A percentile compares a stretch with the other conserved stretches of the same genome.
Evolutionary conservation across 495 filamentous ascomycete genomes (phyloP).

Genomic region (Astrocystis sublimbata): DNA sequence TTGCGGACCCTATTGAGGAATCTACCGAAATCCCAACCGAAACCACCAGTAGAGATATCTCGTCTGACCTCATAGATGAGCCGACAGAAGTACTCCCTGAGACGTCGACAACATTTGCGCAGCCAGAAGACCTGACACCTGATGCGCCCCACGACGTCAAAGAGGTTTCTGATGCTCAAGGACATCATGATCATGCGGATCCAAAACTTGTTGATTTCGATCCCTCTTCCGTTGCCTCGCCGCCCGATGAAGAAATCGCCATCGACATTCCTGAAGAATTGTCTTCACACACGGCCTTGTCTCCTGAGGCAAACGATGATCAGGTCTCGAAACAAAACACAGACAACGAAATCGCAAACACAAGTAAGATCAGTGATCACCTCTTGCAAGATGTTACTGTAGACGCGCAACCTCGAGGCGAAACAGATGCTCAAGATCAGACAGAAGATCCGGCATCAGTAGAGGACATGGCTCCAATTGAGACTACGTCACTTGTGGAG

Average conservation of each 20-base stretch:
- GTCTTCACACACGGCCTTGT: background rate
- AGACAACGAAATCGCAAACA: background rate
- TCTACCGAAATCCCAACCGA: conserved; percentile 21
- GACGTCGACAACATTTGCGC: background rate
- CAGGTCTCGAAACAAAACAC: background rate
- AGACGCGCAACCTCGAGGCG: background rate
- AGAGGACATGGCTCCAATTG: conserved; percentile 12
- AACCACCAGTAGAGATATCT: background rate
- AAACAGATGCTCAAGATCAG: background rate
- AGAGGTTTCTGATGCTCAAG: background rate
- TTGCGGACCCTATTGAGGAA: conserved; percentile 25
- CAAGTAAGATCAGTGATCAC: background rate
- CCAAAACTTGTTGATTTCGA: background rate
- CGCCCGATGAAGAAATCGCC: conserved; percentile 2
- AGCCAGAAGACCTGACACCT: background rate
- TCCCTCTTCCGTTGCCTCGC: background rate
- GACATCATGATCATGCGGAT: background rate
- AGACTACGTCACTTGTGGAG: conserved; percentile 7
- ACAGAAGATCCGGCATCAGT: background rate
- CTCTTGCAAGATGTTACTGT: background rate
- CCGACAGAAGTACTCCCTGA: conserved; percentile 14
- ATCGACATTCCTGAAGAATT: background rate
- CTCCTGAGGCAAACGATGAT: background rate
- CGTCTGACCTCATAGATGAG: conserved; percentile 14
- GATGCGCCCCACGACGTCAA: background rate